Evolutionary conservation across 2,329 filamentous ascomycete genomes (phyloP).

Genomic region (Cladosporium velox): DNA sequence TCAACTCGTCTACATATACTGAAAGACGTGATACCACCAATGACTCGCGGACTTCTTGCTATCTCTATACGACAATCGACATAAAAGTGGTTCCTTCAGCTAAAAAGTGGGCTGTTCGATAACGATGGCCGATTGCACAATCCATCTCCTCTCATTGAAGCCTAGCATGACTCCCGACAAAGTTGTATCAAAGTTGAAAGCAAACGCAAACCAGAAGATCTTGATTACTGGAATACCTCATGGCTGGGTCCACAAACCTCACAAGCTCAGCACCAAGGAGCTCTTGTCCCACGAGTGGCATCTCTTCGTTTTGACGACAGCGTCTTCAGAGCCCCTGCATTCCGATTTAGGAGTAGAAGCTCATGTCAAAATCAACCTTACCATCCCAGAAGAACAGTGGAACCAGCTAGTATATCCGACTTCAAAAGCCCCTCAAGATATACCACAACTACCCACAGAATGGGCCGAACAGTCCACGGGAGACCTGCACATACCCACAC

Average conservation of each 20-base stretch:
- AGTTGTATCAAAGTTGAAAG: background rate
- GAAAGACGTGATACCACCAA: background rate
- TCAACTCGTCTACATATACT: background rate
- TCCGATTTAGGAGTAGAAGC: background rate
- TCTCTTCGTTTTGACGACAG: slow-evolving; percentile 21
- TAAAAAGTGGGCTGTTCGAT: background rate
- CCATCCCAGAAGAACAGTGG: background rate
- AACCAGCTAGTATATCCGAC: background rate
- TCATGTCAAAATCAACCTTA: slow-evolving; percentile 1
- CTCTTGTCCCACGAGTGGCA: slow-evolving; percentile 22
- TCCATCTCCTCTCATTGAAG: slow-evolving; percentile 1
- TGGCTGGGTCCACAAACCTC: slow-evolving; percentile 26
- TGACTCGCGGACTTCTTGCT: background rate
- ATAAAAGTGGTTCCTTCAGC: background rate
- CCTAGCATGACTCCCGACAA: background rate
- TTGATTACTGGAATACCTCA: slow-evolving; percentile 23
- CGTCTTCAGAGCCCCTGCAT: background rate
- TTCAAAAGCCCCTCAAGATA: background rate
- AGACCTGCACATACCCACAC: background rate
- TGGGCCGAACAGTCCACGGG: background rate
- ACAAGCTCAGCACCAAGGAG: slow-evolving; percentile 9
- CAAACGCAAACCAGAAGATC: background rate
- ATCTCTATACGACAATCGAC: background rate
- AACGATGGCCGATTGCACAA: slow-evolving; percentile 5
- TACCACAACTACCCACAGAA: background rate